Percentiles rank a stretch among this genome's conserved stretches.
phyloP scores from a whole-genome alignment of 352 stramenopile genomes.

The Halophytophthora batemanensis region DNA sequence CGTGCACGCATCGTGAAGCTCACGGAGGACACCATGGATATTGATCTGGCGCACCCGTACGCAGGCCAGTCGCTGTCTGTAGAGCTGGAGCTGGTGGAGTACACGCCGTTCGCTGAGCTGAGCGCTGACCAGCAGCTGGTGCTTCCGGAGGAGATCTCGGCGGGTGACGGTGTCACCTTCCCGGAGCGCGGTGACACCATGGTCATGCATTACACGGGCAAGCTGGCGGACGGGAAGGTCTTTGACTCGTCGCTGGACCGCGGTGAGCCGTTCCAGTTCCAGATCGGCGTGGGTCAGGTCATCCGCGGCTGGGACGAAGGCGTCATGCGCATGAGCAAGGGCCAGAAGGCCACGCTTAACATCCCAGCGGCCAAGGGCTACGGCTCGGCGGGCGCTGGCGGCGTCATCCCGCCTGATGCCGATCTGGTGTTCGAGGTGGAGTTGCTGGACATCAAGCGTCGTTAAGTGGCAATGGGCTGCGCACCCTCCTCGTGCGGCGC shows the following conservation, averaged over 20 bases:
- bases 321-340: conserved; percentile 94
- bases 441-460: conserved; percentile 76
- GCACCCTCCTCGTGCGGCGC: too few relatives aligned
- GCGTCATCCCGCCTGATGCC: conserved; percentile 89
- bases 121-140: conserved; percentile 58
- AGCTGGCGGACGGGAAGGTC: conserved; percentile 57
- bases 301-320: conserved; percentile 96
- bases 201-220: conserved; percentile 85
- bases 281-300: conserved; percentile 82
- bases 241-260: conserved; percentile 81
- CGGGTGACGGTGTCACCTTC: conserved; percentile 66
- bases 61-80: conserved; percentile 77
- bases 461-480: too few relatives aligned
- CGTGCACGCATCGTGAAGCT: conserved; percentile 66
- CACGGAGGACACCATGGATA: conserved; percentile 64
- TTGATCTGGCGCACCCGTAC: conserved; percentile 73
- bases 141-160: conserved; percentile 62
- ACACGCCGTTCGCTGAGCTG: conserved; percentile 43
- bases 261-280: conserved; percentile 76
- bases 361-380: conserved; percentile 94
- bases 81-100: conserved; percentile 66
- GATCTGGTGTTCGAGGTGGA: conserved; percentile 94
- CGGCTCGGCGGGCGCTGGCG: conserved; percentile 74
- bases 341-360: conserved; percentile 89
- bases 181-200: conserved; percentile 66